phyloP scores from a whole-genome alignment of 345 rosid species.

The Sapria himalayana region DNA sequence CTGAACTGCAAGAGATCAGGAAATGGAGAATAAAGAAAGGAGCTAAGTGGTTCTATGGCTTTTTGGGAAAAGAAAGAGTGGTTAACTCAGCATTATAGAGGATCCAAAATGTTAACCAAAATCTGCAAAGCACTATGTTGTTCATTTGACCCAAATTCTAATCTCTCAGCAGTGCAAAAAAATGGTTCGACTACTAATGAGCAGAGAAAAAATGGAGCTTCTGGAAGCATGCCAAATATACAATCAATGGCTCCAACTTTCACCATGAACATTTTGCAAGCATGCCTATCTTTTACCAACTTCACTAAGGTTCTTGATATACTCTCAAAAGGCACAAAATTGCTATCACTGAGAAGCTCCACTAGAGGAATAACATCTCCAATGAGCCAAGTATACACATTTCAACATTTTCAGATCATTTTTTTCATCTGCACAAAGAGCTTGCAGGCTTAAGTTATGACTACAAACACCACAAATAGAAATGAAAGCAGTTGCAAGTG shows the following conservation, averaged over 20 bases:
- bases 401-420: no score
- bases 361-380: conserved; percentile 98
- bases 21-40: conserved; percentile 77
- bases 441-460: no score
- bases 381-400: no score
- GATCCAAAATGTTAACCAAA: conserved; percentile 83
- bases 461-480: no score
- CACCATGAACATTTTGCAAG: conserved; percentile 93
- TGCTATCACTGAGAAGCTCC: conserved; percentile 81
- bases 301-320: conserved; percentile 87
- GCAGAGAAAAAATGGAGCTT: conserved; percentile 89
- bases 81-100: conserved; percentile 85
- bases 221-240: conserved; percentile 68
- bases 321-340: conserved; percentile 81
- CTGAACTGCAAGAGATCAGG: conserved; percentile 91
- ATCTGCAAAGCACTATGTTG: conserved; percentile 91
- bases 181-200: conserved; percentile 88
- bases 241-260: conserved; percentile 92
- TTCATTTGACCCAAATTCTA: conserved; percentile 83
- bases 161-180: conserved; percentile 42
- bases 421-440: no score
- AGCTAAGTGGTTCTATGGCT: conserved; percentile 83
- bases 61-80: conserved; percentile 55
- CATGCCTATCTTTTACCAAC: conserved; percentile 94
- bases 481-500: no score